Evolutionary conservation across 78 protist species (phyloP), one percentile per base, ranked within the genome.

Genomic region (Isochrysis galbana): DNA sequence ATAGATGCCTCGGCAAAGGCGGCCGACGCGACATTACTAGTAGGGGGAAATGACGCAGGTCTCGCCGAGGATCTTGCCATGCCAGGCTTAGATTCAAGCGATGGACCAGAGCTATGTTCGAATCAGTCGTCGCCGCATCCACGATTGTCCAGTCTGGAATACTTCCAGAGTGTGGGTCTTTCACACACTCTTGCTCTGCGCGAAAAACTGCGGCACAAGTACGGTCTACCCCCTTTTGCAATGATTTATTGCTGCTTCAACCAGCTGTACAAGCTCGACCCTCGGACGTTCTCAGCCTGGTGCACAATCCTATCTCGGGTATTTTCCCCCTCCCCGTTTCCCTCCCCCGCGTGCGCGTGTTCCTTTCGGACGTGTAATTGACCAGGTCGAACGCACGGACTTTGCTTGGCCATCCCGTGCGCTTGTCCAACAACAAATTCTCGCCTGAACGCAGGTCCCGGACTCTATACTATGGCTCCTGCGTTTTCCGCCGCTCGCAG

Each of bases 241-340:
- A 5, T 89, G 23, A 23, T 89, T 5, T 42, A 42, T 46, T 34
- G 51, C 91, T 29, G 42, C 91, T 42, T 67, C 84, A 89, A 69
- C 84, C 91, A 89, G 83, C 55, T 61, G 70, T 89, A 67, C 67
- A 89, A 89, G 91, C 21, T 67, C 84, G 82, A 61, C 72, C 83
- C 84, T 23, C 32, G 36, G 54, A 26, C 83, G 26, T 7, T 61
- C 0, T 36, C 0, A 4, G 5, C 3, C 32, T 84, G 90, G 90
- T 48, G 69, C 90, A 1, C 7, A 19, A n/a, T 84, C n/a, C 72
- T 84, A 17, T 41, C 46, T n/a, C 46, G 48, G 36, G 90, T n/a
- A n/a, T n/a, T n/a, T n/a, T n/a, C n/a, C n/a, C n/a, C n/a, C n/a
- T n/a, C n/a, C n/a, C n/a, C n/a, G n/a, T n/a, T n/a, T n/a, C n/a